phyloP scores from a whole-genome alignment of 495 filamentous ascomycete species.

The Lichenothelia convexa region DNA sequence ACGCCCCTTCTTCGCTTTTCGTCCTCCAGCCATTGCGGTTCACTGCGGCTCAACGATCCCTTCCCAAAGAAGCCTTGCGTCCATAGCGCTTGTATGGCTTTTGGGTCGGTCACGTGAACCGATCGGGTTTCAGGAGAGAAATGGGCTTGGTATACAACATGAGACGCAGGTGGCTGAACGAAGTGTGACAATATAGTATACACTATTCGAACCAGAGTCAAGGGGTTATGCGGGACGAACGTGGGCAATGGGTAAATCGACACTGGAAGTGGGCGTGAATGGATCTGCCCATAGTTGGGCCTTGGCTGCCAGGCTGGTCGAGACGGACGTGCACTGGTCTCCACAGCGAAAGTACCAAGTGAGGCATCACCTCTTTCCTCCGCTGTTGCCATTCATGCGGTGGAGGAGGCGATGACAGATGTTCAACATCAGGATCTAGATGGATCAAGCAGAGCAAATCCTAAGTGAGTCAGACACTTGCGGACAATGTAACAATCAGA shows the following conservation, averaged over 20 bases:
- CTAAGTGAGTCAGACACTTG: no score
- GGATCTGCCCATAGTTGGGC: conserved; percentile 50
- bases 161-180: conserved; percentile 44
- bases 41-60: conserved; percentile 77
- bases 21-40: conserved; percentile 77
- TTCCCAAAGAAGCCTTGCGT: conserved; percentile 94
- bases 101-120: conserved; percentile 64
- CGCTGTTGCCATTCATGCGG: no score
- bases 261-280: conserved; percentile 64
- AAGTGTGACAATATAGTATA: conserved; percentile 59
- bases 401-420: no score
- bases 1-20: conserved; percentile 55
- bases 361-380: no score
- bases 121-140: conserved; percentile 67
- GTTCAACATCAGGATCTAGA: no score
- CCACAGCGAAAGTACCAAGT: no score
- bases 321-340: no score
- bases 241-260: conserved; percentile 62
- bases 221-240: conserved; percentile 80
- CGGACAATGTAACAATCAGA: no score
- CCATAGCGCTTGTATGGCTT: conserved; percentile 67
- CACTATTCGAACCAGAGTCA: conserved; percentile 64
- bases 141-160: conserved; percentile 47
- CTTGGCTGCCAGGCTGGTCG: background rate
- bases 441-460: no score